Percentiles rank a stretch among this genome's conserved stretches.
Evolutionary conservation across 805 yeast genomes (phyloP).

Genomic region (Metschnikowia drakensbergensis): DNA sequence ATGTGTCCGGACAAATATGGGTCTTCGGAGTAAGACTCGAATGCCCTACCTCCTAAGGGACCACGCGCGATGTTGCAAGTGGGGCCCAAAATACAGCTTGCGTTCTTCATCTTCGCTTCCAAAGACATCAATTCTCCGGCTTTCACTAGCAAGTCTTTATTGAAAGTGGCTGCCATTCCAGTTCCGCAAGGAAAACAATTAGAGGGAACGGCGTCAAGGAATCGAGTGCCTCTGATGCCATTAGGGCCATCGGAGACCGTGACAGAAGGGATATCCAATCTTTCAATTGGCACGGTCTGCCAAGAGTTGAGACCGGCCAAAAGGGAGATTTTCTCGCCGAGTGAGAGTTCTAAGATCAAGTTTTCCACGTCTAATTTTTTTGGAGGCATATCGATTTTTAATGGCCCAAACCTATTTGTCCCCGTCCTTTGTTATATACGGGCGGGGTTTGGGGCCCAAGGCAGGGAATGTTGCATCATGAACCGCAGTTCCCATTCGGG

Average conservation of each 20-base stretch:
- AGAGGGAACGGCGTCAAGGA: slow-evolving; percentile 49
- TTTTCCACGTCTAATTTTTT: slow-evolving; percentile 27
- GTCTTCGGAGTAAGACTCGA: slow-evolving; percentile 61
- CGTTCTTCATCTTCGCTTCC: slow-evolving; percentile 54
- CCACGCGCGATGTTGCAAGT: slow-evolving; percentile 51
- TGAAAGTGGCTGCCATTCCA: slow-evolving; percentile 54
- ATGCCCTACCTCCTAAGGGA: slow-evolving; percentile 61
- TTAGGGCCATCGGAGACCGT: slow-evolving; percentile 54
- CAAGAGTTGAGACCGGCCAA: slow-evolving; percentile 29
- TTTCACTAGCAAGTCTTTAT: slow-evolving; percentile 44
- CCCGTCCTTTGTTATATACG: background rate
- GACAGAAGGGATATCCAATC: slow-evolving; percentile 18
- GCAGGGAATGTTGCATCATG: background rate
- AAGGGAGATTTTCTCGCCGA: slow-evolving; percentile 34
- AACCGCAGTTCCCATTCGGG: background rate
- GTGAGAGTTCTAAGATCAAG: slow-evolving; percentile 28
- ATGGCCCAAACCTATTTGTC: background rate
- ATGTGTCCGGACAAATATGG: slow-evolving; percentile 47
- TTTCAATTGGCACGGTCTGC: slow-evolving; percentile 13
- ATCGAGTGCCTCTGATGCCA: slow-evolving; percentile 57
- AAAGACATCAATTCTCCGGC: slow-evolving; percentile 52
- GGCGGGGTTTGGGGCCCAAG: background rate
- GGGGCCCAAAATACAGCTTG: slow-evolving; percentile 43
- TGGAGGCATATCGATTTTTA: slow-evolving; percentile 4
- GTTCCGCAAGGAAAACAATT: slow-evolving; percentile 63